These are phyloP conservation scores for Calocybe cyanea DNA, from an alignment of 768 basidiomycete species.

Conservation along the genomic window DNA sequence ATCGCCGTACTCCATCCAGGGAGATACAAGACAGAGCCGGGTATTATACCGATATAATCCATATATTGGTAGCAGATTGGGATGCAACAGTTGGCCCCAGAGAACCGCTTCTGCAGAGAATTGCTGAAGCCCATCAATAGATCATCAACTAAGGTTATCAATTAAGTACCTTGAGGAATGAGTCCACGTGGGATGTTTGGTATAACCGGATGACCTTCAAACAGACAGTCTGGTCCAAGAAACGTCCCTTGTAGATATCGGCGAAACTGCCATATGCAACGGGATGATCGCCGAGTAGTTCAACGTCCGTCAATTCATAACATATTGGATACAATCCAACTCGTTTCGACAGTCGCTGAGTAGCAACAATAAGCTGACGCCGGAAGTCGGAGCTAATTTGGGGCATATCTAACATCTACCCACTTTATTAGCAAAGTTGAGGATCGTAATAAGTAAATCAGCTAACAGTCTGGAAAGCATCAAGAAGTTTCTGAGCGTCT, in stretches of 20 bases:
- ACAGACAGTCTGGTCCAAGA: background rate
- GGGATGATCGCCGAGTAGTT: slow-evolving; percentile 2
- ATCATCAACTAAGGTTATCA: background rate
- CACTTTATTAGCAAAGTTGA: background rate
- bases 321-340: slow-evolving; percentile 4
- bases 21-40: slow-evolving; percentile 5
- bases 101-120: slow-evolving; percentile 6
- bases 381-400: background rate
- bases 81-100: slow-evolving; percentile 4
- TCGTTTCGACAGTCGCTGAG: slow-evolving; percentile 1
- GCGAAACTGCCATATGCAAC: slow-evolving; percentile 5
- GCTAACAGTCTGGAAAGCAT: slow-evolving; percentile 1
- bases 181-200: background rate
- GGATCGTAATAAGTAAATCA: background rate
- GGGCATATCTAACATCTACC: background rate
- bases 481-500: slow-evolving; percentile 1
- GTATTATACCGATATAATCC: slow-evolving; percentile 3
- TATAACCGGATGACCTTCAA: background rate
- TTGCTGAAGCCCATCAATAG: background rate
- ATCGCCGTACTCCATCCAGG: slow-evolving; percentile 11
- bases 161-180: background rate
- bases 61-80: slow-evolving; percentile 8
- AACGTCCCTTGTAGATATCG: slow-evolving; percentile 6
- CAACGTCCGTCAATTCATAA: background rate
- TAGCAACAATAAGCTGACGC: slow-evolving; percentile 1